Evolutionary conservation across 2,329 filamentous ascomycete species (phyloP), one percentile per base, ranked within the genome.

Genomic region (Diatrype stigma): DNA sequence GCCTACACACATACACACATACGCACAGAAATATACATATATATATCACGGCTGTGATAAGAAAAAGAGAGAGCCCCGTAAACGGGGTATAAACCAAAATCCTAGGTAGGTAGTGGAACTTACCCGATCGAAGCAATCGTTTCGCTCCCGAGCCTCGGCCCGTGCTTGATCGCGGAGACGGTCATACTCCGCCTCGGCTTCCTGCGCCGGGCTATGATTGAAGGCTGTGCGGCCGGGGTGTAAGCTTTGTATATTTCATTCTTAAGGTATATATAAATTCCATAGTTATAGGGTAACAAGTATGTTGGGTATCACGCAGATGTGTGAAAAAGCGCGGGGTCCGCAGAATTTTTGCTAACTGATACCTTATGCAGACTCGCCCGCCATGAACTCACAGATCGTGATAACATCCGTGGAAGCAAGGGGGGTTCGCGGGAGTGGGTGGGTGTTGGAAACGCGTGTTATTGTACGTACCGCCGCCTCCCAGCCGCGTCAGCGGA

Each of bases 181-280:
- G 68, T 97, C 92, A 71, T 97, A 97, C 73, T 97, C 92, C 60
- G 79, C 83, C 75, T 97, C 92, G 50, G 83, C 77, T 52, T 85
- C 79, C 60, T 75, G 74, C 65, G 81, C 82, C 59, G 85, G 77
- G 52, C 78, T 79, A 68, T 90, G 86, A 70, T 86, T 89, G 75
- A 93, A 90, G 70, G 87, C 89, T 92, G n/a, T n/a, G 66, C 17
- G 42, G 42, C 6, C 26, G 5, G 10, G 26, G 10, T 30, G 38
- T 42, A n/a, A 21, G 37, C 17, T 42, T 42, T 11, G 17, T 42
- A 21, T 8, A 42, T 42, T n/a, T n/a, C n/a, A n/a, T n/a, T n/a
- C n/a, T n/a, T n/a, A n/a, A n/a, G n/a, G n/a, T n/a, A n/a, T n/a
- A n/a, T n/a, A n/a, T n/a, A n/a, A n/a, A n/a, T n/a, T n/a, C n/a